These are phyloP conservation scores for Cladosporium cucumerinum DNA, from an alignment of 2,329 filamentous ascomycete genomes.

Conservation along the genomic window DNA sequence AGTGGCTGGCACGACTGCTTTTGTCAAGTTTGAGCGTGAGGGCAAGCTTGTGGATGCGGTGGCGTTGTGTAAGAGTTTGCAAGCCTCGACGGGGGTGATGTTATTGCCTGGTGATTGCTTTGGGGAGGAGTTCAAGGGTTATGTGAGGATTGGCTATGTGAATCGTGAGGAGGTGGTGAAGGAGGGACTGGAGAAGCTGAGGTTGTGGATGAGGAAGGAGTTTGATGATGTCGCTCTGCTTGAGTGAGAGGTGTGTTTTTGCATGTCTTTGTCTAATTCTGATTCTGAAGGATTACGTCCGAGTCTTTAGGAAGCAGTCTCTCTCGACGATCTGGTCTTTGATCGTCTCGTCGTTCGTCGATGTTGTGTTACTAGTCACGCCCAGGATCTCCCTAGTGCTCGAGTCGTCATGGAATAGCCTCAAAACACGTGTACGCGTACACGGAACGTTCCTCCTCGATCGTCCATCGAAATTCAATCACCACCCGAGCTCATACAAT, in stretches of 20 bases:
- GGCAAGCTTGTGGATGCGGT: conserved; percentile 66
- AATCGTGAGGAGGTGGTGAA: conserved; percentile 67
- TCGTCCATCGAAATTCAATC: too few species aligned
- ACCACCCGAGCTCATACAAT: too few species aligned
- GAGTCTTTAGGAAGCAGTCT: background rate
- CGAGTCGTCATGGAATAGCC: too few species aligned
- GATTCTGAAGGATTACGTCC: background rate
- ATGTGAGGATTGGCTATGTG: conserved; percentile 73
- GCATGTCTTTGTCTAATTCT: background rate
- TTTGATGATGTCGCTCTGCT: conserved; percentile 49
- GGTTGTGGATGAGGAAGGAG: conserved; percentile 54
- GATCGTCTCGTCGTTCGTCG: background rate
- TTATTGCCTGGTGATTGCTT: conserved; percentile 76
- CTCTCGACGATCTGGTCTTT: background rate
- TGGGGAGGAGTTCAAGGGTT: conserved; percentile 70
- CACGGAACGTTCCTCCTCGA: too few species aligned
- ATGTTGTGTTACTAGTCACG: background rate
- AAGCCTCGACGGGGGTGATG: conserved; percentile 68
- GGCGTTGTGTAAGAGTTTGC: conserved; percentile 66
- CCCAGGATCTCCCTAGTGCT: too few species aligned
- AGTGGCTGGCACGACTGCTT: conserved; percentile 74
- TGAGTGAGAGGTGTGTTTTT: background rate
- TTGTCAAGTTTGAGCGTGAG: conserved; percentile 64
- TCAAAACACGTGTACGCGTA: too few species aligned
- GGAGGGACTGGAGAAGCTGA: conserved; percentile 58